Evolutionary conservation across 1,284 basidiomycete genomes (phyloP).

Genomic region (Amylostereum areolatum): DNA sequence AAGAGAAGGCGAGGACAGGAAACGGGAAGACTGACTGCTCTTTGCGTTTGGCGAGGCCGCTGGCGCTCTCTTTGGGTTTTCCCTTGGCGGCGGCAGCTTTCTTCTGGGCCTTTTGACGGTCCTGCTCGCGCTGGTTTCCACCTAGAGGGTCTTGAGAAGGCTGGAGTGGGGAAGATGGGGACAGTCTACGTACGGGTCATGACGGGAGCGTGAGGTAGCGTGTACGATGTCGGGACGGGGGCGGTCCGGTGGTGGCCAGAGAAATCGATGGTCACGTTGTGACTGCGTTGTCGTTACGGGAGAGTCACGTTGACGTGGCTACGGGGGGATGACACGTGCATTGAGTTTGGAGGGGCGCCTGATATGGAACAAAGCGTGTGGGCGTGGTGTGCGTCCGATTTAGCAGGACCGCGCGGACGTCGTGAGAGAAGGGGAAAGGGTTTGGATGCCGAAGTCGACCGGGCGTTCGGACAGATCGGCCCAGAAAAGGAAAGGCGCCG

Average conservation of each 20-base stretch:
- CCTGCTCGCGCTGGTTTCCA: slow-evolving; percentile 75
- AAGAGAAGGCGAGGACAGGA: neutral
- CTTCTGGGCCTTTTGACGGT: slow-evolving; percentile 69
- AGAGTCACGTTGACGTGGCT: slow-evolving; percentile 10
- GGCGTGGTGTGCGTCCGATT: neutral
- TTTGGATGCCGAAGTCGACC: neutral
- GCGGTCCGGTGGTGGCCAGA: neutral
- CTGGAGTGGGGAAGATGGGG: neutral
- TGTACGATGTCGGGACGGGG: neutral
- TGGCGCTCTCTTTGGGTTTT: slow-evolving; percentile 65
- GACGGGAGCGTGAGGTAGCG: neutral
- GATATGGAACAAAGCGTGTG: slow-evolving; percentile 7
- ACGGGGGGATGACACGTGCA: slow-evolving; percentile 16
- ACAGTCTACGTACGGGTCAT: slow-evolving; percentile 15
- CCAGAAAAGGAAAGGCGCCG: too few species aligned
- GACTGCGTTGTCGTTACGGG: neutral
- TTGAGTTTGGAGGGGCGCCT: slow-evolving; percentile 9
- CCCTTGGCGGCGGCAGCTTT: slow-evolving; percentile 47
- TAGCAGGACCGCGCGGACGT: slow-evolving; percentile 6
- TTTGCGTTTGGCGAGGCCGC: slow-evolving; percentile 58
- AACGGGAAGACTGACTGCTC: slow-evolving; percentile 53
- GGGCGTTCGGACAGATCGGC: neutral
- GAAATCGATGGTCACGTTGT: neutral
- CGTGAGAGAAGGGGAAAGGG: neutral
- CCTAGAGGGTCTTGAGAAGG: slow-evolving; percentile 34